A percentile compares a stretch with the other conserved stretches of the same genome.
Evolutionary conservation across 805 yeast genomes (phyloP).

Genomic region (Ogataea henricii): DNA sequence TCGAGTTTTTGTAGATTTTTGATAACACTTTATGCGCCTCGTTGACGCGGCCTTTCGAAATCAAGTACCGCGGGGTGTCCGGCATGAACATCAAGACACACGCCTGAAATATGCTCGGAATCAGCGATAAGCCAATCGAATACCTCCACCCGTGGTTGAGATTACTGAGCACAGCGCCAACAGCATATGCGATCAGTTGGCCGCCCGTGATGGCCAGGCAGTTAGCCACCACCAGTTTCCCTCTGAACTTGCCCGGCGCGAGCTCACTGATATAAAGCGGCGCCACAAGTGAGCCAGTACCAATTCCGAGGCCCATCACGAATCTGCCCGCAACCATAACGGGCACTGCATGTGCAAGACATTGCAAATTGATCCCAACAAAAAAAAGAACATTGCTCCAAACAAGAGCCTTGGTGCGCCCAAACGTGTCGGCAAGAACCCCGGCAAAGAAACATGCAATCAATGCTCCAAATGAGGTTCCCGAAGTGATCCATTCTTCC

Average conservation of each 20-base stretch:
- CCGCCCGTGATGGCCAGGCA: conserved; percentile 59
- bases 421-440: conserved; percentile 47
- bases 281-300: conserved; percentile 54
- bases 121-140: conserved; percentile 51
- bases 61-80: conserved; percentile 56
- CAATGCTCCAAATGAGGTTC: conserved; percentile 58
- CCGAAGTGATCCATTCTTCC: conserved; percentile 54
- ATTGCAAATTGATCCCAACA: conserved; percentile 50
- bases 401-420: conserved; percentile 48
- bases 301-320: conserved; percentile 57
- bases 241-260: conserved; percentile 54
- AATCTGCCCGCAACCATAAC: conserved; percentile 56
- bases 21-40: conserved; percentile 43
- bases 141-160: conserved; percentile 53
- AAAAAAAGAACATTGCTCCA: conserved; percentile 50
- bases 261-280: conserved; percentile 57
- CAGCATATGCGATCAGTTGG: conserved; percentile 53
- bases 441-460: conserved; percentile 53
- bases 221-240: conserved; percentile 53
- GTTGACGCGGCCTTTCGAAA: conserved; percentile 43
- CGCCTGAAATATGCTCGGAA: conserved; percentile 51
- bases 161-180: conserved; percentile 49
- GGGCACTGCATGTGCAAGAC: conserved; percentile 45
- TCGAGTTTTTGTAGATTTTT: conserved; percentile 40
- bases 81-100: conserved; percentile 49